Base-by-base conservation (phyloP, 257 asterid species). In the Nicotiana tomentosiformis region DNA sequence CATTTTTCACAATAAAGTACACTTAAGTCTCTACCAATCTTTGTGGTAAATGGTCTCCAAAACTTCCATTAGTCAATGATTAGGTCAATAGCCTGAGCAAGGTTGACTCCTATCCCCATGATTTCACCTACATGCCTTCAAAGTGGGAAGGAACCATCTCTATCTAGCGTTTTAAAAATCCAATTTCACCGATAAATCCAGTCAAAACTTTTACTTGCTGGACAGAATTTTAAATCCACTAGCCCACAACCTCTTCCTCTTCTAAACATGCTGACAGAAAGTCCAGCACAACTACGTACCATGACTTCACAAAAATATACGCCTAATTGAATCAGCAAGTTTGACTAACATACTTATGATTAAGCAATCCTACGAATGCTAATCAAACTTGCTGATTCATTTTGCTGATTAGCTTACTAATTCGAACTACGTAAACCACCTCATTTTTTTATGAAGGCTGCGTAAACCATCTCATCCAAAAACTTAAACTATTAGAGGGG, bases 101-200 rank as follows among this genome's bases (percentile, higher is more conserved):
- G 30, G 56, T 35, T 39, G 77, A 69, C 77, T 69, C 26, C 30
- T 35, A 10, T 69, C 10, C 57, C 20, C 77, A 10, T n/a, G 26
- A 39, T 4, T 39, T n/a, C 57, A 39, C 57, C 77, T 18, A 69
- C 77, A 69, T n/a, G 20, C 56, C 33, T 9, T 55, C 53, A 69
- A 37, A 37, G 77, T 69, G 56, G 77, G 33, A n/a, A n/a, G 56
- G 77, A 69, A 68, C n/a, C 37, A 69, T 69, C 77, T 69, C 77
- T 67, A 67, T 67, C 74, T 66, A 32, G 49, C 23, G 23, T 46
- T 67, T 39, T 39, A 10, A 69, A 69, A 39, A 11, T 51, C 57
- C 15, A 12, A 53, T 17, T 53, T 10, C 57, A 53, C 57, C 57
- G 57, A 53, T 12, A 53, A 53, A 53, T 53, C 17, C 57, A 53